Conservation (phyloP, 2,329 filamentous ascomycete species). For the Chaetomium sp. region DNA sequence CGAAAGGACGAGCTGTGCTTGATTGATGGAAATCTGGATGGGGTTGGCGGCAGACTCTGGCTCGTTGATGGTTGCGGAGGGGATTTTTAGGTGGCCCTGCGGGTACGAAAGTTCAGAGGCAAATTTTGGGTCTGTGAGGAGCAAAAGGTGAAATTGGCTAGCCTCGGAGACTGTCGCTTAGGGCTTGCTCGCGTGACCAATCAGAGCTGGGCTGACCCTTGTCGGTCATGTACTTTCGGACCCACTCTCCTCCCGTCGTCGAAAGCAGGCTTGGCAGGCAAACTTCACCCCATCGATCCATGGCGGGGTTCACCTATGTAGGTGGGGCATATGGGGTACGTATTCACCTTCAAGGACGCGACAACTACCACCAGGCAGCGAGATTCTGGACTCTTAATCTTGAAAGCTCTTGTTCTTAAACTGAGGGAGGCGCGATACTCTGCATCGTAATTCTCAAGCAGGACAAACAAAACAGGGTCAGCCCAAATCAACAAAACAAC, state of each 20-base stretch:
- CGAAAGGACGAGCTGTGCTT: slow-evolving; percentile 39
- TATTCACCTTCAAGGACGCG: not conserved
- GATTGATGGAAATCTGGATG: slow-evolving; percentile 48
- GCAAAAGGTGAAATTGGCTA: slow-evolving; percentile 31
- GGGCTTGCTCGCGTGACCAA: slow-evolving; percentile 24
- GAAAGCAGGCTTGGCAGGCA: no score
- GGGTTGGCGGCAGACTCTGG: slow-evolving; percentile 43
- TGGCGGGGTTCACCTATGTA: slow-evolving; percentile 11
- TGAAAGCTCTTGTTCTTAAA: no score
- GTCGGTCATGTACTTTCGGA: not conserved
- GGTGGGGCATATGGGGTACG: slow-evolving; percentile 9
- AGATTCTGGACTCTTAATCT: not conserved
- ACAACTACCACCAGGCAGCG: slow-evolving; percentile 12
- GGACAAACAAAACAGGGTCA: not conserved
- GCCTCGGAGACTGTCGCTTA: slow-evolving; percentile 27
- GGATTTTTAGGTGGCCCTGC: slow-evolving; percentile 29
- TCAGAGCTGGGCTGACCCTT: slow-evolving; percentile 7
- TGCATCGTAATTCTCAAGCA: not conserved
- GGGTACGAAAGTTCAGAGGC: slow-evolving; percentile 42
- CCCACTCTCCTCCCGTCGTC: no score
- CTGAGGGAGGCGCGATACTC: no score
- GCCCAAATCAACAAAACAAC: not conserved
- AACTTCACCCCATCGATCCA: not conserved
- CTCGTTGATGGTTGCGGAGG: slow-evolving; percentile 42
- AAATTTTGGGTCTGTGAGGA: slow-evolving; percentile 28